Conservation (phyloP, 148 eudicot genomes). For the Fagopyrum homotropicum region DNA sequence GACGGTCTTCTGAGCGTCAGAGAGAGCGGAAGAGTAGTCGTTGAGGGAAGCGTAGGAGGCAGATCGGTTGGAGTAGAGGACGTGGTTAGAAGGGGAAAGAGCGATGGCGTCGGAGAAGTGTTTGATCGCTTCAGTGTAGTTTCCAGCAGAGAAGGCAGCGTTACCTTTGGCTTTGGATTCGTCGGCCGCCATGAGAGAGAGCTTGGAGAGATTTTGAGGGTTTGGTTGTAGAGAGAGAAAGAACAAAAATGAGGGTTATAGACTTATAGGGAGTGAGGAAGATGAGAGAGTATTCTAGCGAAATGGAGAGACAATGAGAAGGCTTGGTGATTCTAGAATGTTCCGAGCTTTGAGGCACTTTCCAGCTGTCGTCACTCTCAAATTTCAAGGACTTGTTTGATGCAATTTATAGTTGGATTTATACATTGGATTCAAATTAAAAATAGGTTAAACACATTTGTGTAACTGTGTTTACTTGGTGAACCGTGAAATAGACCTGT, state of each 20-base stretch:
- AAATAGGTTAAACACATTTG: no score
- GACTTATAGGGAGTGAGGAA: neutral
- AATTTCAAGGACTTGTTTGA: neutral
- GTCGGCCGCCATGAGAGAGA: slow-evolving; percentile 68
- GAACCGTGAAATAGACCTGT: no score
- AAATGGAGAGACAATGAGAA: neutral
- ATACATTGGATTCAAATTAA: no score
- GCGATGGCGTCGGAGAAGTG: slow-evolving; percentile 75
- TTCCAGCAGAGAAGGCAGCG: slow-evolving; percentile 77
- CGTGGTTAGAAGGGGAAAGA: slow-evolving; percentile 70
- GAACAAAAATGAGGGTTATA: neutral
- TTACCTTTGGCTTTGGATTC: slow-evolving; percentile 94
- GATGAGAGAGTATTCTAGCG: slow-evolving; percentile 8
- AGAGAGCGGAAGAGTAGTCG: slow-evolving; percentile 50
- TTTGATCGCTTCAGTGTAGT: slow-evolving; percentile 58
- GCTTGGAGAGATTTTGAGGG: neutral
- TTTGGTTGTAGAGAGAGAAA: neutral
- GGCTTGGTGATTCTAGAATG: neutral
- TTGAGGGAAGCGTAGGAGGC: slow-evolving; percentile 69
- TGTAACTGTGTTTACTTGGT: no score
- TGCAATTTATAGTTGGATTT: no score
- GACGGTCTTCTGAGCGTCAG: slow-evolving; percentile 79
- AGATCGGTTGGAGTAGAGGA: slow-evolving; percentile 88
- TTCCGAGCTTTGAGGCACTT: neutral
- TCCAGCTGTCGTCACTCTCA: neutral